Percentiles rank a stretch among this genome's conserved stretches.
Evolutionary conservation across 2,329 filamentous ascomycete genomes (phyloP).

Genomic region (Periconia macrospinosa): DNA sequence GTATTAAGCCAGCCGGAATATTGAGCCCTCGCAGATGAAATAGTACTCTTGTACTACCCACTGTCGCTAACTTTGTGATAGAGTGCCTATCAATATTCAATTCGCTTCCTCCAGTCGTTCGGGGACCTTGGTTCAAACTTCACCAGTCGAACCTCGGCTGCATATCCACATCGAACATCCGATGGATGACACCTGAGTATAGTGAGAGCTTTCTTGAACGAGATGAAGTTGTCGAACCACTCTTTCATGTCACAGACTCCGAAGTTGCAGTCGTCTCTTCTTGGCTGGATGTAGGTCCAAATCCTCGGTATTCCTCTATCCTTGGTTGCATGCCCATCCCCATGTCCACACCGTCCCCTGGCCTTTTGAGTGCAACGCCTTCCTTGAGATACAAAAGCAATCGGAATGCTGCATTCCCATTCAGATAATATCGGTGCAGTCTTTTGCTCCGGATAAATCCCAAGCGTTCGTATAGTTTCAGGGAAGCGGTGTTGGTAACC

Average conservation of each 20-base stretch:
- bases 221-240: too few relatives aligned
- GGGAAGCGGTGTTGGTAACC: conserved; percentile 84
- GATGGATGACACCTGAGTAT: too few relatives aligned
- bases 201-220: too few relatives aligned
- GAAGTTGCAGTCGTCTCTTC: neutral
- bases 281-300: neutral
- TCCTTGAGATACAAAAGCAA: conserved; percentile 77
- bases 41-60: too few relatives aligned
- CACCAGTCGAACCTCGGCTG: too few relatives aligned
- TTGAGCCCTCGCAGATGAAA: too few relatives aligned
- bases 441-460: conserved; percentile 93
- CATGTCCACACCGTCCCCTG: conserved; percentile 7
- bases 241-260: neutral
- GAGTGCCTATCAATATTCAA: too few relatives aligned
- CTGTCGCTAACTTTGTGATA: too few relatives aligned
- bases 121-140: too few relatives aligned
- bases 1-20: too few relatives aligned
- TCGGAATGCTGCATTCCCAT: conserved; percentile 92
- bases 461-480: conserved; percentile 88
- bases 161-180: too few relatives aligned
- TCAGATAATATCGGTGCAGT: conserved; percentile 92
- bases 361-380: conserved; percentile 36
- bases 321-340: conserved; percentile 4
- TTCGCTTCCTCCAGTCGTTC: too few relatives aligned
- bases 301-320: conserved; percentile 10